Evolutionary conservation across 768 basidiomycete species (phyloP).

Genomic region (Harrya chromipes): DNA sequence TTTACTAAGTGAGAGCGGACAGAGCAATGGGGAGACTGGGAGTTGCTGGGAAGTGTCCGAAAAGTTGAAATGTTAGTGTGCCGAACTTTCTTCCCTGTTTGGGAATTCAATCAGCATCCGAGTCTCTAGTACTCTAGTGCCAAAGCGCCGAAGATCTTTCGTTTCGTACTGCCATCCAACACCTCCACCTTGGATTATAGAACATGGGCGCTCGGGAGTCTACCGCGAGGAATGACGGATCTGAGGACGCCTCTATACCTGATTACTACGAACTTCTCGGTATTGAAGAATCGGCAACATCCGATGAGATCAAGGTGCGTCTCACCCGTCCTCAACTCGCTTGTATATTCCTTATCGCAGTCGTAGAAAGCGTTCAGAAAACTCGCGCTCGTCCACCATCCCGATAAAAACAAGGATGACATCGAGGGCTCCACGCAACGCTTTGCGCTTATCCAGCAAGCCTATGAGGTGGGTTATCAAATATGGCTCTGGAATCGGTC

Average conservation of each 20-base stretch:
- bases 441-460: slow-evolving; percentile 88
- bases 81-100: slow-evolving; percentile 9
- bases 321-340: neutral
- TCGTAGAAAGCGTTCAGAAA: slow-evolving; percentile 75
- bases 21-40: no score
- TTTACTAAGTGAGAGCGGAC: no score
- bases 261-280: slow-evolving; percentile 86
- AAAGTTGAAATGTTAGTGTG: neutral
- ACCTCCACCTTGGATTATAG: neutral
- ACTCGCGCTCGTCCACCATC: slow-evolving; percentile 82
- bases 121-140: no score
- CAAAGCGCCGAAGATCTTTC: neutral
- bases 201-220: slow-evolving; percentile 74
- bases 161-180: neutral
- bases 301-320: slow-evolving; percentile 84
- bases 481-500: neutral
- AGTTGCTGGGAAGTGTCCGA: no score
- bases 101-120: slow-evolving; percentile 3
- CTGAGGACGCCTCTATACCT: slow-evolving; percentile 28
- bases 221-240: slow-evolving; percentile 35
- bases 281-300: slow-evolving; percentile 76
- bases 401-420: slow-evolving; percentile 84
- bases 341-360: slow-evolving; percentile 5
- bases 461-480: slow-evolving; percentile 73
- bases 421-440: slow-evolving; percentile 82